Conservation (phyloP, 1,139 yeast species). For the Diutina scorzettiae region DNA sequence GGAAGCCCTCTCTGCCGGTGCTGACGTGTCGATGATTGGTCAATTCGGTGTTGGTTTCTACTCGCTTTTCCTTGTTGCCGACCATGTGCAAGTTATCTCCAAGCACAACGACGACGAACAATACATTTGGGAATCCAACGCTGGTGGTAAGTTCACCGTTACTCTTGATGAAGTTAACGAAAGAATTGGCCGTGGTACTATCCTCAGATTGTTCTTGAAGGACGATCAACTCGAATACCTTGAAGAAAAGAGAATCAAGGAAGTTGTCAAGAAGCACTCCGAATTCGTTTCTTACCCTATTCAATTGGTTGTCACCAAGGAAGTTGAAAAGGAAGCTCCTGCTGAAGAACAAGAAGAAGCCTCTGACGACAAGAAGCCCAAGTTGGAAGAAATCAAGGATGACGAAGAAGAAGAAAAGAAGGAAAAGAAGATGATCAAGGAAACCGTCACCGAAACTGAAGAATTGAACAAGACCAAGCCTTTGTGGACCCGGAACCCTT, state of each 20-base stretch:
- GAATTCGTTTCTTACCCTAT: constrained; percentile 99
- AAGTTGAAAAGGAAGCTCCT: constrained; percentile 92
- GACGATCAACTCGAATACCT: constrained; percentile 98
- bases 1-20: constrained; percentile 99
- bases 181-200: constrained; percentile 88
- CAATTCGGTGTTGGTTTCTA: constrained; percentile 99
- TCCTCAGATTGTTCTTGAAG: constrained; percentile 92
- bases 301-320: constrained; percentile 96
- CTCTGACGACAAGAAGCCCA: constrained; percentile 25
- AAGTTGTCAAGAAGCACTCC: constrained; percentile 98
- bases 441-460: constrained; percentile 80
- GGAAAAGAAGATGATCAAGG: constrained; percentile 70
- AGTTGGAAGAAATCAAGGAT: constrained; percentile 47
- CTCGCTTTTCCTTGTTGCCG: constrained; percentile 98
- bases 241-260: constrained; percentile 99
- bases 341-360: constrained; percentile 40
- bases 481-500: constrained; percentile 98
- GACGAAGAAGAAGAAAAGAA: constrained; percentile 47
- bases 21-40: constrained; percentile 99
- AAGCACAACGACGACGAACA: constrained; percentile 99
- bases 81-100: constrained; percentile 95
- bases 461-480: constrained; percentile 99
- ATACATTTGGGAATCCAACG: constrained; percentile 99
- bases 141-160: constrained; percentile 98
- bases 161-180: constrained; percentile 82